Base-by-base conservation (phyloP, 1,284 basidiomycete species). In the Meripilus lineatus region DNA sequence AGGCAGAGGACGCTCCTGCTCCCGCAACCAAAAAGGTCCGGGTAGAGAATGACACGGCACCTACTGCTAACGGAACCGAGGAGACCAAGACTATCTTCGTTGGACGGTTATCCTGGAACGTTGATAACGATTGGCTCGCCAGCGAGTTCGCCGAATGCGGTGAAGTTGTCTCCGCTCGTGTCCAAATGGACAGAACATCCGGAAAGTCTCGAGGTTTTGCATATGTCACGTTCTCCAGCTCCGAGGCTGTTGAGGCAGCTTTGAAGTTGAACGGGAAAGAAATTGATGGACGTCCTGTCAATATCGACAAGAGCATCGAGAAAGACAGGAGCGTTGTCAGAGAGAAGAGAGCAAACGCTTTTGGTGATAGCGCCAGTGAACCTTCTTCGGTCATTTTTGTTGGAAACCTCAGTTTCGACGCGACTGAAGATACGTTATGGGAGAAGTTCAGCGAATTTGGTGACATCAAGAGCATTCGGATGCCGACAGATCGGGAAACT, bases 41-140 rank as follows among this genome's bases (percentile, higher is more conserved):
- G 71, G 67, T 82, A 41, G 74, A 69, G 33, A 74, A 81, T 50
- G 80, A 72, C 42, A 66, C 70, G 36, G 75, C 79, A 40, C 72
- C 55, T 24, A 57, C 65, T 34, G 64, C 68, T 36, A 69, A 69
- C 23, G 67, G 72, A 25, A 68, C 63, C 33, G 77, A 78, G 50
- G 76, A 79, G 50, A 77, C 74, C 38, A 85, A 78, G 62, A 86
- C 84, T 42, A 79, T 98, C 58, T 99, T 94, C 62, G 92, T 99
- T 55, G 95, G 95, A 44, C 81, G 82, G 52, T 78, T 99, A 40
- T 95, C 92, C 25, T 99, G 93, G 93, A 93, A 93, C 65, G 86
- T 99, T 55, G 95, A 98, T 75, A 89, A 93, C 65, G 95, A 97
- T 67, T 93, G 93, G 79, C 83, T 99, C 53, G 81, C 84, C 43